Conservation (phyloP, 2,329 filamentous ascomycete species). For the Botryotinia narcissicola region DNA sequence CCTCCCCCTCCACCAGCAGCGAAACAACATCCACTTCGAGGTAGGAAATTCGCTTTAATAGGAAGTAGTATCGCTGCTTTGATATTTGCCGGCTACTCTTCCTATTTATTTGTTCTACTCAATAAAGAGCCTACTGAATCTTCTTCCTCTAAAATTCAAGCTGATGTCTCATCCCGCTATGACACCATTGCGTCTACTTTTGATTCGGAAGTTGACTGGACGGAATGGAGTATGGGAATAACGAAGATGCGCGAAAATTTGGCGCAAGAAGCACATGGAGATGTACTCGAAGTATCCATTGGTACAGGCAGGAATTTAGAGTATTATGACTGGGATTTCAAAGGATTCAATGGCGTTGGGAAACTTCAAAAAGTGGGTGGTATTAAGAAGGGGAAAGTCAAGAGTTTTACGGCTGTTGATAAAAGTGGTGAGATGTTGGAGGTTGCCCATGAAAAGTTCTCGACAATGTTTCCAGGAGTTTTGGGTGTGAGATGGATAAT, state of each 20-base stretch:
- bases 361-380: constrained; percentile 26
- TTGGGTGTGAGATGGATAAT: constrained; percentile 43
- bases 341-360: constrained; percentile 29
- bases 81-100: constrained; percentile 26
- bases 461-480: constrained; percentile 43
- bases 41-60: constrained; percentile 32
- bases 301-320: constrained; percentile 61
- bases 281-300: constrained; percentile 62
- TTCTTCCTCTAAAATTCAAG: constrained; percentile 25
- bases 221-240: constrained; percentile 58
- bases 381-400: constrained; percentile 41
- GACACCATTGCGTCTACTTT: constrained; percentile 50
- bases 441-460: constrained; percentile 54
- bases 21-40: constrained; percentile 28
- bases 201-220: constrained; percentile 56
- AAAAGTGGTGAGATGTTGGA: constrained; percentile 60
- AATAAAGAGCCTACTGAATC: constrained; percentile 27
- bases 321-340: constrained; percentile 55
- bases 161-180: constrained; percentile 37
- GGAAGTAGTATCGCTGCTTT: constrained; percentile 23
- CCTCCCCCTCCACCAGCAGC: constrained; percentile 10
- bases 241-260: constrained; percentile 50
- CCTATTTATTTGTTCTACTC: constrained; percentile 41
- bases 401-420: constrained; percentile 61
- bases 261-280: constrained; percentile 48